Conservation (phyloP, 2,329 filamentous ascomycete genomes). For the Hypoxylon sp. region DNA sequence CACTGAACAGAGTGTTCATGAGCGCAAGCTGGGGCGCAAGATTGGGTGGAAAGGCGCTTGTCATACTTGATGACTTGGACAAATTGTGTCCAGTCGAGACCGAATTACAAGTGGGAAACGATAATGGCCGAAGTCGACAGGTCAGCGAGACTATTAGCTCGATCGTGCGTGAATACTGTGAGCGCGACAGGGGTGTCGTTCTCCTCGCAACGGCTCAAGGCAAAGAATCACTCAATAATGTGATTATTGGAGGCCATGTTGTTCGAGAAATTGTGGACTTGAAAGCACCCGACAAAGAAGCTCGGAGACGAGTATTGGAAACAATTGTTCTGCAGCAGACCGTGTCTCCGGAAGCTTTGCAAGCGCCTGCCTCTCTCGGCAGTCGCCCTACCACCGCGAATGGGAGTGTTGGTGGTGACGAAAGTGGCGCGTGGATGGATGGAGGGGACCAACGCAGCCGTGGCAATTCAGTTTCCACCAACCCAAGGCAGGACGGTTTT, state of each 20-base stretch:
- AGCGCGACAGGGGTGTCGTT: constrained; percentile 83
- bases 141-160: constrained; percentile 90
- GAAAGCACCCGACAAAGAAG: constrained; percentile 94
- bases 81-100: constrained; percentile 94
- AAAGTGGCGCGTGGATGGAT: constrained; percentile 80
- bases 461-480: constrained; percentile 51
- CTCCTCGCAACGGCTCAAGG: constrained; percentile 91
- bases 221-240: constrained; percentile 92
- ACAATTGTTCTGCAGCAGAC: constrained; percentile 76
- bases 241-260: constrained; percentile 91
- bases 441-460: constrained; percentile 72
- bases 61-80: constrained; percentile 94
- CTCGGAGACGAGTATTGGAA: constrained; percentile 85
- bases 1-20: constrained; percentile 85
- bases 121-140: constrained; percentile 92
- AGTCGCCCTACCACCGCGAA: constrained; percentile 72
- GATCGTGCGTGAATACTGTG: constrained; percentile 87
- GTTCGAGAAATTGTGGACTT: constrained; percentile 91
- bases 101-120: constrained; percentile 91
- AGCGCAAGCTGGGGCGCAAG: constrained; percentile 91
- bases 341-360: constrained; percentile 56
- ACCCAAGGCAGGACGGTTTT: constrained; percentile 71
- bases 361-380: constrained; percentile 58
- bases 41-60: constrained; percentile 84
- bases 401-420: constrained; percentile 64